phyloP scores from a whole-genome alignment of 176 grass and related monocot species.

The Aegilops speltoides region DNA sequence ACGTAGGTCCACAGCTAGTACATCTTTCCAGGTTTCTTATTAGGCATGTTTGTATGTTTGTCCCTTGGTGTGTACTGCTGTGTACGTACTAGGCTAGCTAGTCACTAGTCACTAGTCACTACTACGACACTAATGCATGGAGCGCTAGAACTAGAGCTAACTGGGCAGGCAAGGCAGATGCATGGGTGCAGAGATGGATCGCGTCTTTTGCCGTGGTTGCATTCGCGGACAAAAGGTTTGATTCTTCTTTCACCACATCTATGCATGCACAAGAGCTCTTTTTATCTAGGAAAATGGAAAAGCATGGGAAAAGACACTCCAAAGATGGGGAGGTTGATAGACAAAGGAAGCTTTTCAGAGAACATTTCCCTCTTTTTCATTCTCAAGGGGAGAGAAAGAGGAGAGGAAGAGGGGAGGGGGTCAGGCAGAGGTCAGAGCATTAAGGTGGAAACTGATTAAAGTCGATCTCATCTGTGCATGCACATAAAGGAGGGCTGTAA shows the following conservation, averaged over 20 bases:
- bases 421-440: constrained; percentile 51
- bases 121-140: background rate
- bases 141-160: constrained; percentile 23
- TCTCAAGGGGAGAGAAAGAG: constrained; percentile 23
- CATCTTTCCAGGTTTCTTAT: constrained; percentile 33
- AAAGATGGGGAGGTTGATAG: constrained; percentile 68
- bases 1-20: constrained; percentile 31
- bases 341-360: constrained; percentile 91
- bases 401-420: background rate
- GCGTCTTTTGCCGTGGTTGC: constrained; percentile 41
- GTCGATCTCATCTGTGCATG: constrained; percentile 30
- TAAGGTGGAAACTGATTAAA: constrained; percentile 69
- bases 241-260: constrained; percentile 53
- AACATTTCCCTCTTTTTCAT: constrained; percentile 65
- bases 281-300: constrained; percentile 64
- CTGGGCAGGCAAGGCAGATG: background rate
- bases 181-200: constrained; percentile 5
- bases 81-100: background rate
- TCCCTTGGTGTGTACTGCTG: constrained; percentile 31
- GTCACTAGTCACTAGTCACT: background rate
- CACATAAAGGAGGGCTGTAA: constrained; percentile 55
- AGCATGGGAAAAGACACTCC: constrained; percentile 63
- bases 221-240: constrained; percentile 36
- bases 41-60: constrained; percentile 37
- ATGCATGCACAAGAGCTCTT: constrained; percentile 37